Percentiles rank a stretch among this genome's conserved stretches.
Conservation (phyloP, 2,329 filamentous ascomycete species). For the Nemania bipapillata region DNA sequence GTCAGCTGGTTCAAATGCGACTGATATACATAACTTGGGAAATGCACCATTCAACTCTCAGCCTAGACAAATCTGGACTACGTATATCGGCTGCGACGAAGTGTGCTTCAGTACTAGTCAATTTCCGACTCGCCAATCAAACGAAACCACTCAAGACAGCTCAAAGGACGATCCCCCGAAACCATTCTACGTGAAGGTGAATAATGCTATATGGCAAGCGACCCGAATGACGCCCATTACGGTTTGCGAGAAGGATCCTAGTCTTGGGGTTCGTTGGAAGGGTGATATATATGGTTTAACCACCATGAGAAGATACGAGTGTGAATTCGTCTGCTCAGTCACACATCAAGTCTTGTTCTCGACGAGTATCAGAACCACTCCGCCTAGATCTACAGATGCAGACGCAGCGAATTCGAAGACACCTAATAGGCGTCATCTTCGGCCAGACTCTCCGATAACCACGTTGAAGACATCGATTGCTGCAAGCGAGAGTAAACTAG, state of each 20-base stretch:
- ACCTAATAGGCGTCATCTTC: constrained; percentile 68
- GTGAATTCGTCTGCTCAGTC: constrained; percentile 77
- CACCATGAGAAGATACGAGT: constrained; percentile 79
- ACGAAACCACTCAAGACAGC: constrained; percentile 53
- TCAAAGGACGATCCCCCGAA: constrained; percentile 73
- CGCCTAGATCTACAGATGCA: constrained; percentile 59
- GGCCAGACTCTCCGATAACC: constrained; percentile 79
- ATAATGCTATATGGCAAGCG: constrained; percentile 82
- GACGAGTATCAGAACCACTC: constrained; percentile 74
- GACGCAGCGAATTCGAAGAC: constrained; percentile 52
- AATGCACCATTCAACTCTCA: constrained; percentile 78
- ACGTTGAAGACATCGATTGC: constrained; percentile 81
- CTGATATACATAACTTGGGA: constrained; percentile 79
- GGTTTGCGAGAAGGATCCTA: constrained; percentile 52
- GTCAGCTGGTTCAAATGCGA: constrained; percentile 77
- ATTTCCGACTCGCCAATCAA: constrained; percentile 61
- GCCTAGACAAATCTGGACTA: constrained; percentile 81
- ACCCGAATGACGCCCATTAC: constrained; percentile 72
- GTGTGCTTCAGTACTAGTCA: constrained; percentile 79
- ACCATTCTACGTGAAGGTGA: constrained; percentile 81
- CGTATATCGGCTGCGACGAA: constrained; percentile 80
- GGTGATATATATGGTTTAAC: constrained; percentile 76
- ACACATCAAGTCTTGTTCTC: constrained; percentile 75
- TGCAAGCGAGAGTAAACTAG: constrained; percentile 74
- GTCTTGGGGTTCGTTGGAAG: constrained; percentile 69